Percentiles rank a stretch among this genome's conserved stretches.
These are phyloP conservation scores for Alnus glutinosa DNA, from an alignment of 306 rosid species.

Conservation along the genomic window DNA sequence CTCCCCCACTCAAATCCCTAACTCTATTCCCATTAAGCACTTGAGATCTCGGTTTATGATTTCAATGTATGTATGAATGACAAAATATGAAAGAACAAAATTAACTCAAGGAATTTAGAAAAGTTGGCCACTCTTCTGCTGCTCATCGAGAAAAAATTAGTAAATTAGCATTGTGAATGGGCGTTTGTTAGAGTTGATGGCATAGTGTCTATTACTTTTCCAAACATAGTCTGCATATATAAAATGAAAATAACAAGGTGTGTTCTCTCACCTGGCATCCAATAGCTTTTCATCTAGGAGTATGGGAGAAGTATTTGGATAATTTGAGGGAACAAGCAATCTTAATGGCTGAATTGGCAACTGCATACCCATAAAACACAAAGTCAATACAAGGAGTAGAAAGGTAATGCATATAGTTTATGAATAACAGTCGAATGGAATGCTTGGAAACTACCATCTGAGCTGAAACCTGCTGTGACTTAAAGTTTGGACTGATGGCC, in stretches of 20 bases:
- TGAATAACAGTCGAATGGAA: not conserved
- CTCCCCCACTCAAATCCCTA: too few species aligned
- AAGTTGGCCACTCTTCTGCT: not conserved
- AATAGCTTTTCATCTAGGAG: conserved; percentile 29
- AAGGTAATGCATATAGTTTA: not conserved
- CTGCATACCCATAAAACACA: conserved; percentile 28
- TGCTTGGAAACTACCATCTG: conserved; percentile 28
- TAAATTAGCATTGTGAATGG: not conserved
- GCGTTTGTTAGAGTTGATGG: not conserved
- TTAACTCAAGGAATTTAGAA: not conserved
- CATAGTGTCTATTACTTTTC: not conserved
- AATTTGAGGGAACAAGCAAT: conserved; percentile 41
- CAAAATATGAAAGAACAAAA: not conserved
- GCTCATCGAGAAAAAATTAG: not conserved
- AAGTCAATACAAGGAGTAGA: conserved; percentile 5
- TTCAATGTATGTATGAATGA: not conserved
- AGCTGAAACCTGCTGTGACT: conserved; percentile 11
- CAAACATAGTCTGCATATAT: not conserved
- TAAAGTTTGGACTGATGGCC: conserved; percentile 16
- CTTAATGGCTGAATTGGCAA: conserved; percentile 32
- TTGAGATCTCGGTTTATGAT: not conserved
- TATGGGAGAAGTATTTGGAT: conserved; percentile 35
- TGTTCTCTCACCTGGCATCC: conserved; percentile 32
- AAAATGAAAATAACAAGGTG: conserved; percentile 2
- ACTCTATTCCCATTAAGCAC: not conserved